These are phyloP conservation scores for Sarocladiaceae sp. DNA, from an alignment of 2,329 filamentous ascomycete species.

Conservation along the genomic window DNA sequence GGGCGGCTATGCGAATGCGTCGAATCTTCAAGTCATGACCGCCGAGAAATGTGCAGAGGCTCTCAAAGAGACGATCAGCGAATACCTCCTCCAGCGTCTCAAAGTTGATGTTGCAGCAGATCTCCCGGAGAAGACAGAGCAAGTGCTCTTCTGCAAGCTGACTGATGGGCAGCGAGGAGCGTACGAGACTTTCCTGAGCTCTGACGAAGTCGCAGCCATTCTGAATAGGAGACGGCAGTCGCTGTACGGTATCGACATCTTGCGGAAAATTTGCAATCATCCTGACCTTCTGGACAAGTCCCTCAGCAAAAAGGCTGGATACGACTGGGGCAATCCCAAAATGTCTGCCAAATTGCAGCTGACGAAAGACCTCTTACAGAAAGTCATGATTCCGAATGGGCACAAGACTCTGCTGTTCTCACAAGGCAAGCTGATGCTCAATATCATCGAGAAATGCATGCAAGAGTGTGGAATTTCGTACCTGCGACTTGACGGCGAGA, in stretches of 20 bases:
- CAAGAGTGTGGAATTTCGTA: conserved; percentile 67
- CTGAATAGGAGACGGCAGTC: conserved; percentile 70
- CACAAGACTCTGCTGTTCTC: conserved; percentile 93
- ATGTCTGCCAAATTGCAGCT: conserved; percentile 97
- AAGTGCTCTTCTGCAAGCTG: conserved; percentile 93
- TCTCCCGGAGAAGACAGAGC: conserved; percentile 91
- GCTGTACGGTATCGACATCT: conserved; percentile 82
- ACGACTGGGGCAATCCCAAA: conserved; percentile 71
- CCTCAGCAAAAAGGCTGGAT: conserved; percentile 53
- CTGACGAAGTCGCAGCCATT: conserved; percentile 82
- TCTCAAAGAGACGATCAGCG: conserved; percentile 87
- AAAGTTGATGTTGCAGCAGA: conserved; percentile 94
- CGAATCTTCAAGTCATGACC: conserved; percentile 89
- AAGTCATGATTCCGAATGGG: conserved; percentile 80
- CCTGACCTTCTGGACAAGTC: conserved; percentile 75
- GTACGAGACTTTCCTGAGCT: conserved; percentile 77
- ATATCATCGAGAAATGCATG: conserved; percentile 85
- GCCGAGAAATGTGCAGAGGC: conserved; percentile 92
- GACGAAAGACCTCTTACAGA: conserved; percentile 75
- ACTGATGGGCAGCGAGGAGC: conserved; percentile 70
- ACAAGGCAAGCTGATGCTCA: conserved; percentile 91
- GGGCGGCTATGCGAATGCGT: conserved; percentile 93
- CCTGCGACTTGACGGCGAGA: conserved; percentile 89
- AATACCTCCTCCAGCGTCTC: conserved; percentile 86
- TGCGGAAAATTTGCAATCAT: conserved; percentile 97